A percentile compares a stretch with the other conserved stretches of the same genome.
These are phyloP conservation scores for Tolypocladium cylindrosporum DNA, from an alignment of 2,329 filamentous ascomycete species.

Conservation along the genomic window DNA sequence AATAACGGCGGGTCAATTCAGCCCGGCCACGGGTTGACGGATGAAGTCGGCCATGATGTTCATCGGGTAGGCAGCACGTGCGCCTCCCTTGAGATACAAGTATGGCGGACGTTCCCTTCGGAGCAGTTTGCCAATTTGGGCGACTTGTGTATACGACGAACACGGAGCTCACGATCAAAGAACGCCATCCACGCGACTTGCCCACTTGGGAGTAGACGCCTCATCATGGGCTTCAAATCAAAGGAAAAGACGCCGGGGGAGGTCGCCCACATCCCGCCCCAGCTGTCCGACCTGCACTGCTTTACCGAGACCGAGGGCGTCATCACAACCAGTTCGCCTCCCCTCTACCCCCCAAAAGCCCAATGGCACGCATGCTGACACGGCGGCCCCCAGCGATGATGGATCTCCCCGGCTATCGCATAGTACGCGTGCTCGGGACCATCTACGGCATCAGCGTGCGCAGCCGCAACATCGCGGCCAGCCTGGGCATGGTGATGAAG, in stretches of 20 bases:
- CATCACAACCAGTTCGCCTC: constrained; percentile 40
- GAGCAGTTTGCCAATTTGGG: neutral
- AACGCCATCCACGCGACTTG: neutral
- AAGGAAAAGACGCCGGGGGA: constrained; percentile 15
- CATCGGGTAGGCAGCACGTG: neutral
- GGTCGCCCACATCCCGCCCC: constrained; percentile 25
- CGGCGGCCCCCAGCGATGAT: constrained; percentile 37
- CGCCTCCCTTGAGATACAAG: neutral
- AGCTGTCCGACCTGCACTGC: constrained; percentile 41
- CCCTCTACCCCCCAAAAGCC: neutral
- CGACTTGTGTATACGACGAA: neutral
- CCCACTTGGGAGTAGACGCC: neutral
- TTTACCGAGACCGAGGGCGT: constrained; percentile 53
- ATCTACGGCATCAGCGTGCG: constrained; percentile 48
- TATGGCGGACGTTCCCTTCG: neutral
- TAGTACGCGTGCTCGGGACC: constrained; percentile 46
- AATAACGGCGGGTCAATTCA: neutral
- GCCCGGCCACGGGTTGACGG: neutral
- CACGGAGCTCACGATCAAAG: neutral
- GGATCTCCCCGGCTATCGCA: constrained; percentile 50
- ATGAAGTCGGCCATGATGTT: neutral
- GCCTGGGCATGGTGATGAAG: constrained; percentile 45
- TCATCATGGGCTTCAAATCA: constrained; percentile 16
- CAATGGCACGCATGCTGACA: neutral
- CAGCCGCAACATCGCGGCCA: constrained; percentile 47